Evolutionary conservation across 169 alveolate genomes (phyloP).

Genomic region (Amoebophrya sp.): DNA sequence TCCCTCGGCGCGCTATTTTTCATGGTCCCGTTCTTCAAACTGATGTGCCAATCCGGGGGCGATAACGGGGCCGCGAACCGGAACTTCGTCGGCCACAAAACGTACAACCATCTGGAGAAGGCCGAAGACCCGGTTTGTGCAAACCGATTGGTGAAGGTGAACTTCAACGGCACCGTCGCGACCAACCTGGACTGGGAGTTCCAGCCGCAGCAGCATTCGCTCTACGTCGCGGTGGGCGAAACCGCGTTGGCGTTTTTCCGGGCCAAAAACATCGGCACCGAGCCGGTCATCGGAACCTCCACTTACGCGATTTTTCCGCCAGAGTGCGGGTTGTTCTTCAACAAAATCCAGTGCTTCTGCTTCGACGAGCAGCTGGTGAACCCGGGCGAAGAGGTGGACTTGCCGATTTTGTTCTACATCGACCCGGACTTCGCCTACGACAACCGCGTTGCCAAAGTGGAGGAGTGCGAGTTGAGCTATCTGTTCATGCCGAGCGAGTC

Average conservation of each 20-base stretch:
- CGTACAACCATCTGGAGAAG: background rate
- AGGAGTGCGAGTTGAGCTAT: background rate
- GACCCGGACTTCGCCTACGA: conserved; percentile 43
- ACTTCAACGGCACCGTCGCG: background rate
- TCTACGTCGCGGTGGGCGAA: conserved; percentile 71
- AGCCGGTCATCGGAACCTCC: conserved; percentile 61
- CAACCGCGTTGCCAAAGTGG: background rate
- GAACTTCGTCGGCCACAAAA: background rate
- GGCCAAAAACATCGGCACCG: conserved; percentile 61
- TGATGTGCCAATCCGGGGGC: background rate
- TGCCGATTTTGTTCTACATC: conserved; percentile 84
- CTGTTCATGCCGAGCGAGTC: background rate
- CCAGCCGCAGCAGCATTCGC: conserved; percentile 63
- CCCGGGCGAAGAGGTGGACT: conserved; percentile 85
- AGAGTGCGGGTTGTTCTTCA: conserved; percentile 71
- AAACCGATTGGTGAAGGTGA: background rate
- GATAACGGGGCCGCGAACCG: background rate
- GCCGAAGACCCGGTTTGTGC: background rate
- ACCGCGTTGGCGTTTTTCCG: conserved; percentile 71
- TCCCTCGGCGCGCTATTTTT: background rate
- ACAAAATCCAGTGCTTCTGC: conserved; percentile 88
- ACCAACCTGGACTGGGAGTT: conserved; percentile 65
- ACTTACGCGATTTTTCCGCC: background rate
- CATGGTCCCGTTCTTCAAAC: background rate
- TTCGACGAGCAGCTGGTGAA: conserved; percentile 84